Evolutionary conservation across 208 protist genomes (phyloP), one percentile per base, ranked within the genome.

Genomic region (Porcisia deanei): DNA sequence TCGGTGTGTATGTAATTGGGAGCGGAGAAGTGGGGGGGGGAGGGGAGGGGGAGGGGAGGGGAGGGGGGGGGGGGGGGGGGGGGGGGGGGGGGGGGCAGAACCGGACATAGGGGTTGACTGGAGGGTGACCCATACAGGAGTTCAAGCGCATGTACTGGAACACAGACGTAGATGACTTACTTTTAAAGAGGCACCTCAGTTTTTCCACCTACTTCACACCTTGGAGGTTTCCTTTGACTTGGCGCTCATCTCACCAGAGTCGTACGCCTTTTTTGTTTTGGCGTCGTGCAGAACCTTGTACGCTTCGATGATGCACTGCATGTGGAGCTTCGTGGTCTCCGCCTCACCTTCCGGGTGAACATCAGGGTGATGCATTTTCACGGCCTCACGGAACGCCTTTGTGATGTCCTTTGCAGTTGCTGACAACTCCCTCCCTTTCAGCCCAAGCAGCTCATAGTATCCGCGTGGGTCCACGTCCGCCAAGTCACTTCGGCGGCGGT

Each of bases 281-380:
- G 89, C 84, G 65, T 94, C 82, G 47, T 91, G 90, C 49, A 97
- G 88, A 37, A 95, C 84, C 55, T 91, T 91, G 76, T 97, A 97
- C 8, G 93, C 93, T 57, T 87, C 85, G 73, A 96, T 94, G 68
- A 97, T 91, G 18, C 76, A 67, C 72, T 97, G 93, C 87, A 97
- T 94, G 73, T 88, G 76, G 60, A 75, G 82, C 69, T 89, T 91
- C 74, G 88, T 85, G 20, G 68, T 63, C n/a, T 93, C 84, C 30
- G 85, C 85, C 25, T 90, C 73, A 34, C 65, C 73, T 41, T 75
- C 76, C 14, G 64, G 74, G 70, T 83, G 73, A 37, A 96, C 86
- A 71, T 97, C 93, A 10, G 93, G 93, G 73, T 97, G 93, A 57
- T 97, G 91, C 37, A 77, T 71, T 20, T 77, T 76, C 18, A 90